Base-by-base conservation (phyloP, 2,329 filamentous ascomycete species). In the Nigrograna mackinnonii region DNA sequence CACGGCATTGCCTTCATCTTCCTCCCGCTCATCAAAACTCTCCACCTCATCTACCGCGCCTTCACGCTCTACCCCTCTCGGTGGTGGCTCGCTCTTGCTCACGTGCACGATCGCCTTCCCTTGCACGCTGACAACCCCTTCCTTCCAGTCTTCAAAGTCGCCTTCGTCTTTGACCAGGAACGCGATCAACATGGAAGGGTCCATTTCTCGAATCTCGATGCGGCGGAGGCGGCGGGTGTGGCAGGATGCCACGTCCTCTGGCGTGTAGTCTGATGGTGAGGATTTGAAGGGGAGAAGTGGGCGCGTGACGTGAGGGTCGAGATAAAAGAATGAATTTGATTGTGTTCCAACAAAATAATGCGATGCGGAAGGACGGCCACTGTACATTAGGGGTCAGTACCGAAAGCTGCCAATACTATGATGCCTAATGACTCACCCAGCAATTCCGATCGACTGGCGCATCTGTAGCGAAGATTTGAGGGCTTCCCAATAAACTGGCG, bases 121-220 rank as follows among this genome's bases (percentile, higher is more conserved):
- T 43, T 88, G 83, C 6, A 87, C 83, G 54, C 87, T 82, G 54
- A 83, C 83, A 2, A 95, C 79, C n/a, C 83, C 80, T 44, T 80
- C 76, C 60, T 89, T 86, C 91, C 91, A 97, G 39, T 83, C 79
- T 28, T 79, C 72, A 86, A 92, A 97, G 54, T 99, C 94, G 32
- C 85, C 79, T 55, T 92, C 85, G 44, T 88, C 83, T 30, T 79
- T 81, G 48, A 99, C 91, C 24, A 99, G 72, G 60, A 97, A 97
- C 4, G 90, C 92, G 52, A 99, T 89, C 31, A 99, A 74, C 94
- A 99, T 99, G 61, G 91, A 96, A 0, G 94, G 94, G 59, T 99
- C 94, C 89, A 99, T 94, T 62, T 97, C 91, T 45, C 84, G 84
- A 36, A 99, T 79, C 54, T 94, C 86, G 21, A 99, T 78, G 42